phyloP scores from a whole-genome alignment of 139 green algal species.

The Tetradesmus obliquus region DNA sequence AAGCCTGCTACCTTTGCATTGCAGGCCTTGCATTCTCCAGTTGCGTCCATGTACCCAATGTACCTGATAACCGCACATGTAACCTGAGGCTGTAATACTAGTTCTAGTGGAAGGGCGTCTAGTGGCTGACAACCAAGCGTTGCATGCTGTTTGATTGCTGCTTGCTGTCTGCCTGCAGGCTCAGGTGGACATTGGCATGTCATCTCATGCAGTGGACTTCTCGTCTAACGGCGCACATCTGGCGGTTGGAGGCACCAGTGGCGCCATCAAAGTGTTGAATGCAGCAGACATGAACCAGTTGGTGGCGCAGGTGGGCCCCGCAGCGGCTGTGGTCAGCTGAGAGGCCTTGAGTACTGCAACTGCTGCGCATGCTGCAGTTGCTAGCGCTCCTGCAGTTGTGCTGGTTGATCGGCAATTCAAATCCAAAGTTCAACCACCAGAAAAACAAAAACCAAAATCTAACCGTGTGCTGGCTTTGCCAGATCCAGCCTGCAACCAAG shows the following conservation, averaged over 20 bases:
- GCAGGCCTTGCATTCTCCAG: too few relatives aligned
- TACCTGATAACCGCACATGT: too few relatives aligned
- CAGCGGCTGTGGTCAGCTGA: neutral
- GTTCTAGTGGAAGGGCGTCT: neutral
- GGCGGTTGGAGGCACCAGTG: conserved; percentile 62
- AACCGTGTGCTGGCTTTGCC: too few relatives aligned
- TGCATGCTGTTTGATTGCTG: neutral
- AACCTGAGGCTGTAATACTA: neutral
- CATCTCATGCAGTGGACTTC: conserved; percentile 57
- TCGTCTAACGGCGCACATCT: conserved; percentile 68
- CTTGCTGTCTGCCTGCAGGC: conserved; percentile 45
- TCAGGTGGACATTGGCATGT: conserved; percentile 60
- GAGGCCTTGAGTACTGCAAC: neutral
- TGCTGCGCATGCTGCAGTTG: neutral
- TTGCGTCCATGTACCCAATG: too few relatives aligned
- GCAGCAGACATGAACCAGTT: conserved; percentile 59
- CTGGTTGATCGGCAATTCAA: too few relatives aligned
- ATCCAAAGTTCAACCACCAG: too few relatives aligned
- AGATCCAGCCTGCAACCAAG: too few relatives aligned
- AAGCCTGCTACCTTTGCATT: too few relatives aligned
- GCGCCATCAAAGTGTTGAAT: conserved; percentile 57
- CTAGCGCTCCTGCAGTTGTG: too few relatives aligned
- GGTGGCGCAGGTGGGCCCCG: conserved; percentile 45
- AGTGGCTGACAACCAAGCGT: neutral
- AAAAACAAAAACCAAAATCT: too few relatives aligned